phyloP scores from a whole-genome alignment of 306 rosid genomes.

The Cucumis hystrix region DNA sequence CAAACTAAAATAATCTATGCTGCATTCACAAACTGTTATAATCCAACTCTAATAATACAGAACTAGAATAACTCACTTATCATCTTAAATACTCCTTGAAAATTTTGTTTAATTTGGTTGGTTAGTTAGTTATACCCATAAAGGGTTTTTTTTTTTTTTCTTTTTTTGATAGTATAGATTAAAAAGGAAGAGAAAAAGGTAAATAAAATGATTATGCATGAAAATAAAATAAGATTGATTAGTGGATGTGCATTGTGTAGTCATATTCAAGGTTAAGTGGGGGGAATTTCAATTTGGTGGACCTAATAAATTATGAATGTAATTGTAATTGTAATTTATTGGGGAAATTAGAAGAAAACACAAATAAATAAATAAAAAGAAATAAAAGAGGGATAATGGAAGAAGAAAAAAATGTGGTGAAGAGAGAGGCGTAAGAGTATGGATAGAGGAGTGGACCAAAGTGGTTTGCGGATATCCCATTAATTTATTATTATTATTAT shows the following conservation, averaged over 20 bases:
- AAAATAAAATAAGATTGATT: not conserved
- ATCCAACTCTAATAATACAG: no score
- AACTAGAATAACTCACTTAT: no score
- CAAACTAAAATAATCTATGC: no score
- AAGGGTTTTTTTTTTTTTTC: no score
- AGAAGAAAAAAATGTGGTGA: not conserved
- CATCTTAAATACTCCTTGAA: no score
- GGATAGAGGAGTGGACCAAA: slow-evolving; percentile 1
- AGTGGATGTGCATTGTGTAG: not conserved
- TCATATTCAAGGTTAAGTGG: not conserved
- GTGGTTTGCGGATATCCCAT: slow-evolving; percentile 6
- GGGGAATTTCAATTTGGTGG: not conserved
- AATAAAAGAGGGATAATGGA: not conserved
- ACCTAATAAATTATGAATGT: not conserved
- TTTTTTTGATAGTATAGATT: not conserved
- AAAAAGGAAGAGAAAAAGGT: not conserved
- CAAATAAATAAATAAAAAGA: not conserved
- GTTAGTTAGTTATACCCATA: not conserved
- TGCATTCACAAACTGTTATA: no score
- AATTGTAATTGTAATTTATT: not conserved
- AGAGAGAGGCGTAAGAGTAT: not conserved
- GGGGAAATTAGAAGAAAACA: not conserved
- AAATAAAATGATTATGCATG: not conserved
- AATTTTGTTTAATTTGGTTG: not conserved
- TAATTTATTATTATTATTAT: no score